phyloP scores from a whole-genome alignment of 2,329 filamentous ascomycete genomes.

The Stachybotrys chartarum region DNA sequence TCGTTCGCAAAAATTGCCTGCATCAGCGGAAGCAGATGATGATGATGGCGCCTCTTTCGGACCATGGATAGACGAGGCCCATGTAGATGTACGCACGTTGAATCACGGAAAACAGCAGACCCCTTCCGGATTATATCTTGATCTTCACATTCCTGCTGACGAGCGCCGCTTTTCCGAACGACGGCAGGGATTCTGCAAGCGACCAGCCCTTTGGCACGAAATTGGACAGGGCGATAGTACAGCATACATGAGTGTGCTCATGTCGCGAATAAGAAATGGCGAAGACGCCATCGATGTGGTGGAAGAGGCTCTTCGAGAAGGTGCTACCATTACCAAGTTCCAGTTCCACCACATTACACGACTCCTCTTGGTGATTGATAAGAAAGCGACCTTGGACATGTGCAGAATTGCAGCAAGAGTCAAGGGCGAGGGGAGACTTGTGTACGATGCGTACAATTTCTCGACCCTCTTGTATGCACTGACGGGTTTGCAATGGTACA shows the following conservation, averaged over 20 bases:
- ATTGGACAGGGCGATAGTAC: not conserved
- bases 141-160: no score
- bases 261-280: slow-evolving; percentile 19
- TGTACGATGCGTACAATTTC: slow-evolving; percentile 31
- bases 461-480: slow-evolving; percentile 26
- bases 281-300: slow-evolving; percentile 18
- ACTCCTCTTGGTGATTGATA: slow-evolving; percentile 18
- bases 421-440: slow-evolving; percentile 26
- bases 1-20: no score
- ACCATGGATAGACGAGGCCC: no score
- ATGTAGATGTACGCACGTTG: no score
- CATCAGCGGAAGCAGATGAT: no score
- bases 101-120: no score
- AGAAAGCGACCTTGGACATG: slow-evolving; percentile 19
- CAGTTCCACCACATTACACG: slow-evolving; percentile 28
- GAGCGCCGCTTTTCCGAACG: no score
- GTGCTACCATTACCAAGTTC: slow-evolving; percentile 23
- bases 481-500: slow-evolving; percentile 22
- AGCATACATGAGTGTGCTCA: slow-evolving; percentile 15
- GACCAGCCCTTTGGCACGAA: not conserved
- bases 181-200: no score
- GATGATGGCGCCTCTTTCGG: no score
- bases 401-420: slow-evolving; percentile 27
- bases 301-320: slow-evolving; percentile 16
- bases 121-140: no score